Percentiles rank a stretch among this genome's conserved stretches.
Evolutionary conservation across 78 protist species (phyloP).

Genomic region (Dictyostelium discoideum): dicty_2.7 NC_007088.5:7894001-7894500

Average conservation of each 20-base stretch:
- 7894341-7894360: slow-evolving; percentile 67
- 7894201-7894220: background rate
- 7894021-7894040: slow-evolving; percentile 54
- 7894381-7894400: background rate
- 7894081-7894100: slow-evolving; percentile 71
- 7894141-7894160: background rate
- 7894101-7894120: slow-evolving; percentile 60
- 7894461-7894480: background rate
- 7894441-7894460: background rate
- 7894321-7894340: slow-evolving; percentile 81
- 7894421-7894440: background rate
- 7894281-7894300: background rate
- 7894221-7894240: slow-evolving; percentile 13
- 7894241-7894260: background rate
- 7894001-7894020: background rate
- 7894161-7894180: background rate
- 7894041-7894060: slow-evolving; percentile 71
- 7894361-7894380: background rate
- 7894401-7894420: background rate
- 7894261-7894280: background rate
- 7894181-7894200: slow-evolving; percentile 12
- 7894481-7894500: background rate
- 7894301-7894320: slow-evolving; percentile 47
- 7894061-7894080: slow-evolving; percentile 66
- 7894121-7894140: slow-evolving; percentile 54